Evolutionary conservation across 768 basidiomycete genomes (phyloP).

Genomic region (Sporobolomyces pararoseus): DNA sequence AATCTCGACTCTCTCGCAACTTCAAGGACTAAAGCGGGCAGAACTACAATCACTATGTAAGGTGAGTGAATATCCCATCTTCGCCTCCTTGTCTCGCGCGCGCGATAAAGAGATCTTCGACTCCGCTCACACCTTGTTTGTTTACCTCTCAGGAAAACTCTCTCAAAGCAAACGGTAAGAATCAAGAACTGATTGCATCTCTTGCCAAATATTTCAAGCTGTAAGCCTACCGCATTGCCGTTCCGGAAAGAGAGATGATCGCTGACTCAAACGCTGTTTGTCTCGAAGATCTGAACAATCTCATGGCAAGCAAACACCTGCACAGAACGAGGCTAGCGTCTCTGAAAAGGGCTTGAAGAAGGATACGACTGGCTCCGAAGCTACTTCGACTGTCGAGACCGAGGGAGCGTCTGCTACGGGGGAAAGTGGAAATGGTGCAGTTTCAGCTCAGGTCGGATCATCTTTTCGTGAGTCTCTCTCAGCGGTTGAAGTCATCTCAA

Average conservation of each 20-base stretch:
- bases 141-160: constrained; percentile 7
- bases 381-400: not conserved
- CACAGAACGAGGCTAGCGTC: no score
- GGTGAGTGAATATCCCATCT: not conserved
- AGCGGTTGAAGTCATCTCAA: no score
- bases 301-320: no score
- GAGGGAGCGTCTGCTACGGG: not conserved
- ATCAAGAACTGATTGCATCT: not conserved
- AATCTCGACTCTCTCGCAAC: not conserved
- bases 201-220: not conserved
- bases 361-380: no score
- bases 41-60: constrained; percentile 7
- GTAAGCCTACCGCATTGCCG: no score
- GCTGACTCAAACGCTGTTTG: no score
- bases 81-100: not conserved
- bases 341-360: no score
- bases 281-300: no score
- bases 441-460: no score
- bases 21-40: not conserved
- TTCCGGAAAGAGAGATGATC: not conserved
- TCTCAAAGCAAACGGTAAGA: constrained; percentile 13
- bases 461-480: not conserved
- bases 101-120: not conserved
- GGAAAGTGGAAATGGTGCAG: no score
- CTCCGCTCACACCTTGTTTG: not conserved